These are phyloP conservation scores for Talaromyces albobiverticillius DNA, from an alignment of 2,329 filamentous ascomycete genomes.

Conservation along the genomic window DNA sequence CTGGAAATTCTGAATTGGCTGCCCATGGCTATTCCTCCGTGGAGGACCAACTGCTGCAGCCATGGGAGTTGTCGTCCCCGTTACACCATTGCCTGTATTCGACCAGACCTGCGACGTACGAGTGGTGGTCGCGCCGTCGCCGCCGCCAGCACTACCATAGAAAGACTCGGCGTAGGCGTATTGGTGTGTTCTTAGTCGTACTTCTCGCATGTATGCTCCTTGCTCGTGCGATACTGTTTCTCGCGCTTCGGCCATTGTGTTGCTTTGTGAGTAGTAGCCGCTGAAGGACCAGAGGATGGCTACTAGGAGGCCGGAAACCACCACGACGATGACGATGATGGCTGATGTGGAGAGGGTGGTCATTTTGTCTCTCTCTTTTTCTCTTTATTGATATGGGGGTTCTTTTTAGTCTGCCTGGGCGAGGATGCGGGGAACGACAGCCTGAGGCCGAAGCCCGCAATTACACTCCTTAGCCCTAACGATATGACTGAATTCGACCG, in stretches of 20 bases:
- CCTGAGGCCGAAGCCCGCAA: background rate
- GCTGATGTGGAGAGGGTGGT: slow-evolving; percentile 10
- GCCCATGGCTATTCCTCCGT: background rate
- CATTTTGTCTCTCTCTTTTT: slow-evolving; percentile 2
- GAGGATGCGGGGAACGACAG: background rate
- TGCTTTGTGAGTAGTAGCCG: slow-evolving; percentile 3
- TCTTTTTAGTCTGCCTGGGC: background rate
- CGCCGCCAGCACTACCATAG: background rate
- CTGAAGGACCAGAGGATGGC: slow-evolving; percentile 15
- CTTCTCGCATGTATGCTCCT: slow-evolving; percentile 15
- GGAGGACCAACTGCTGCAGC: background rate
- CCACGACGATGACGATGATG: slow-evolving; percentile 16
- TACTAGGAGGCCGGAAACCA: slow-evolving; percentile 5
- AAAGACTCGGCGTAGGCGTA: slow-evolving; percentile 12
- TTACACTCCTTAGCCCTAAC: no score
- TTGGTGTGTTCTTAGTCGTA: slow-evolving; percentile 12
- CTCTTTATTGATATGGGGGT: background rate
- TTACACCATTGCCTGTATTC: background rate
- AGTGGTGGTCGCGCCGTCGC: background rate
- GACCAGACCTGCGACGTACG: slow-evolving; percentile 11
- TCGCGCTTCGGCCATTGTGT: background rate
- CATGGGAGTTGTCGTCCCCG: background rate
- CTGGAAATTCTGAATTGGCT: no score
- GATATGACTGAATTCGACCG: no score
- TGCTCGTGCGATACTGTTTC: slow-evolving; percentile 13